Evolutionary conservation across 2,329 filamentous ascomycete species (phyloP).

Genomic region (Nothopassalora personata): DNA sequence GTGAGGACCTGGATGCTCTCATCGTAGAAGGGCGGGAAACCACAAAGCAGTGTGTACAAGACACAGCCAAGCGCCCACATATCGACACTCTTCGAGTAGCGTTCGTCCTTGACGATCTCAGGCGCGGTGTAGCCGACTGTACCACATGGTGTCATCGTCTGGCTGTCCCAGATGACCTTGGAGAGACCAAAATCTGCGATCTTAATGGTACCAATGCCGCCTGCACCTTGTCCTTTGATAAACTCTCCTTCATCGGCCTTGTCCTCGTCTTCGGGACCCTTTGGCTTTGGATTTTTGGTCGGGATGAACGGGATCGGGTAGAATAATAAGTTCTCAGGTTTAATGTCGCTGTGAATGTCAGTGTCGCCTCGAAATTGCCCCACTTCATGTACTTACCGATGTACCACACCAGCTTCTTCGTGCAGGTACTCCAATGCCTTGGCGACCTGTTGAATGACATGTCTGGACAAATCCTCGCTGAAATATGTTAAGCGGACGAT

Average conservation of each 20-base stretch:
- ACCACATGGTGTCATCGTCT: slow-evolving; percentile 98
- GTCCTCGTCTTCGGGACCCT: slow-evolving; percentile 84
- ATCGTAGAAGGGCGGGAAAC: slow-evolving; percentile 97
- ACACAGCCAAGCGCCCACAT: slow-evolving; percentile 99
- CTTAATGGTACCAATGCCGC: slow-evolving; percentile 92
- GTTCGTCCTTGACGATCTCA: slow-evolving; percentile 97
- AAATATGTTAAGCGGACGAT: slow-evolving; percentile 98
- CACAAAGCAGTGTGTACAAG: slow-evolving; percentile 91
- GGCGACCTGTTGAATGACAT: slow-evolving; percentile 94
- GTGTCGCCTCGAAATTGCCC: slow-evolving; percentile 5
- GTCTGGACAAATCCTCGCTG: slow-evolving; percentile 88
- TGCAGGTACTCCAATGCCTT: slow-evolving; percentile 89
- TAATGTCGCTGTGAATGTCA: slow-evolving; percentile 72
- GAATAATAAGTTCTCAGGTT: slow-evolving; percentile 95
- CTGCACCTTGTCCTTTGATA: slow-evolving; percentile 69
- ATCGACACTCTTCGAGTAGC: slow-evolving; percentile 97
- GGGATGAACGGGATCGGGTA: slow-evolving; percentile 78
- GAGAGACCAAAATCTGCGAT: slow-evolving; percentile 97
- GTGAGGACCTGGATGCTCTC: slow-evolving; percentile 96
- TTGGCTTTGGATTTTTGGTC: slow-evolving; percentile 73
- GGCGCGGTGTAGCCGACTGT: slow-evolving; percentile 97
- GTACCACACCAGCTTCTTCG: slow-evolving; percentile 90
- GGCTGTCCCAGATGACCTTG: slow-evolving; percentile 96
- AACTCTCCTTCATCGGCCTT: slow-evolving; percentile 97
- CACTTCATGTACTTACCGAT: slow-evolving; percentile 63